Percentiles rank a stretch among this genome's conserved stretches.
Evolutionary conservation across 306 rosid species (phyloP).

Genomic region (Pyrus bretschneideri): DNA sequence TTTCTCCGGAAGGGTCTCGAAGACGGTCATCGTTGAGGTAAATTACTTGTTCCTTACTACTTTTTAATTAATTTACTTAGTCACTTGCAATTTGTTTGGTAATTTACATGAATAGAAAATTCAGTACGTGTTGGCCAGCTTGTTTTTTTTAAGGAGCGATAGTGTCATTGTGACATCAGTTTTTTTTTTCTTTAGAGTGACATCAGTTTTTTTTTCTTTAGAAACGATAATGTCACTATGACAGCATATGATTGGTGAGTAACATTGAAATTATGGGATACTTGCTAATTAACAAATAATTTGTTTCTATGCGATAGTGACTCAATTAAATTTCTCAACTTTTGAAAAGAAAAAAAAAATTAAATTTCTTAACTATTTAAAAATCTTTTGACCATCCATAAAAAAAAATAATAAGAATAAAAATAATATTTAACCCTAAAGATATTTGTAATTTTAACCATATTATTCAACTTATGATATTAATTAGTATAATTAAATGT

Average conservation of each 20-base stretch:
- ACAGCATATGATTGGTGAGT: background rate
- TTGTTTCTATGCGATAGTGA: background rate
- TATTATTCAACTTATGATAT: background rate
- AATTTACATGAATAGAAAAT: background rate
- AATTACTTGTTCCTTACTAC: background rate
- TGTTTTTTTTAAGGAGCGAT: too few species aligned
- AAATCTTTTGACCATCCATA: background rate
- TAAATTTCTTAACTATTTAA: background rate
- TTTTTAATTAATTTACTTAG: background rate
- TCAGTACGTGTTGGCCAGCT: background rate
- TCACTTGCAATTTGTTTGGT: too few species aligned
- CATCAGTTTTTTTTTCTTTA: too few species aligned
- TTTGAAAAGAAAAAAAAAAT: background rate
- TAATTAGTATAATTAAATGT: background rate
- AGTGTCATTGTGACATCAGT: too few species aligned
- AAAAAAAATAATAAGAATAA: too few species aligned
- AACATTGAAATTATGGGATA: background rate
- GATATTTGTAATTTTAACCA: background rate
- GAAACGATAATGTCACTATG: too few species aligned
- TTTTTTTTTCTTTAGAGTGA: too few species aligned
- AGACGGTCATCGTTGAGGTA: constrained; percentile 90
- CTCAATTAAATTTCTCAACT: background rate
- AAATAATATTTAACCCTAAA: too few species aligned
- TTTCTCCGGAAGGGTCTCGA: constrained; percentile 64
- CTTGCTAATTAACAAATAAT: background rate